These are phyloP conservation scores for Geotrichum ghanense DNA, from an alignment of 805 yeast species.

Conservation along the genomic window DNA sequence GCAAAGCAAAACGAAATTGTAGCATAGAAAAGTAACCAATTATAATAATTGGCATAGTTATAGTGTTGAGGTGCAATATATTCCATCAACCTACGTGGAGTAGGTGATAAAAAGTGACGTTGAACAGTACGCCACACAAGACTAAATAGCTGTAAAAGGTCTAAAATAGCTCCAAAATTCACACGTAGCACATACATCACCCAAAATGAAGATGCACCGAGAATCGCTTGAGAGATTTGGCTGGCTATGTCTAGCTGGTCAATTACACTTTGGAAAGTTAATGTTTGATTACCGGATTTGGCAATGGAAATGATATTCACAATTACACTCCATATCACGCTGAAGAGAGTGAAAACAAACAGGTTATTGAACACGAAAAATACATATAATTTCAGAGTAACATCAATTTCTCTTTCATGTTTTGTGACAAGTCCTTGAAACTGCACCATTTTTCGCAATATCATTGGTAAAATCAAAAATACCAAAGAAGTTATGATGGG, in stretches of 20 bases:
- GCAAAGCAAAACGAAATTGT: conserved; percentile 28
- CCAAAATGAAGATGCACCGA: conserved; percentile 31
- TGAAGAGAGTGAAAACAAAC: conserved; percentile 27
- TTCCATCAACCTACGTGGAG: conserved; percentile 24
- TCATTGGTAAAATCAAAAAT: conserved; percentile 25
- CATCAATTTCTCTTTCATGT: conserved; percentile 27
- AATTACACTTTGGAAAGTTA: conserved; percentile 20
- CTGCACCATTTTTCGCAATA: conserved; percentile 26
- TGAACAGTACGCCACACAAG: conserved; percentile 18
- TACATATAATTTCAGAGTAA: conserved; percentile 25
- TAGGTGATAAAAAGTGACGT: conserved; percentile 18
- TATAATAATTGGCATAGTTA: conserved; percentile 24
- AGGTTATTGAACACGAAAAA: conserved; percentile 30
- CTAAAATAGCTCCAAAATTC: conserved; percentile 22
- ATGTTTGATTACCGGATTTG: conserved; percentile 7
- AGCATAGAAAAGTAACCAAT: conserved; percentile 24
- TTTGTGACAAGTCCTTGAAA: conserved; percentile 29
- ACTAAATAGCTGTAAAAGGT: conserved; percentile 22
- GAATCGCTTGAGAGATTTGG: conserved; percentile 27
- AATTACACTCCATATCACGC: conserved; percentile 28
- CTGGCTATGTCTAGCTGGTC: conserved; percentile 19
- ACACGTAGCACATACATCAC: conserved; percentile 28
- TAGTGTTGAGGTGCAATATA: conserved; percentile 26
- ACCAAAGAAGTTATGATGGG: conserved; percentile 26
- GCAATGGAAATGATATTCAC: conserved; percentile 20